These are phyloP conservation scores for Ceratocystis cacaofunesta DNA, from an alignment of 2,329 filamentous ascomycete species.

Conservation along the genomic window DNA sequence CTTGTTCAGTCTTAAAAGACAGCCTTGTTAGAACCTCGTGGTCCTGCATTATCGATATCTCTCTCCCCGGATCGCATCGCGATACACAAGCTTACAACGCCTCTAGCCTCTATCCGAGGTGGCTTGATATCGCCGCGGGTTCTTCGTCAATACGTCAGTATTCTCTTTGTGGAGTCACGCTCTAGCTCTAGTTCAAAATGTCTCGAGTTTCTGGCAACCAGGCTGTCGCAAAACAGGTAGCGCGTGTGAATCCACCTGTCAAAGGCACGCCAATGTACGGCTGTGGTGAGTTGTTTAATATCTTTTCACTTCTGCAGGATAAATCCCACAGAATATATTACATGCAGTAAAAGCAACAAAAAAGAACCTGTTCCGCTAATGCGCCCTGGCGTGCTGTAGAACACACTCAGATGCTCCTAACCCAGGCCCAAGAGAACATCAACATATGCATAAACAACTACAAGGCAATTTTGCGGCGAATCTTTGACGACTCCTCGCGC, in stretches of 20 bases:
- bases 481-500: constrained; percentile 48
- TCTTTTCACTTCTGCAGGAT: background rate
- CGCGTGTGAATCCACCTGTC: constrained; percentile 38
- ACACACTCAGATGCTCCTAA: constrained; percentile 55
- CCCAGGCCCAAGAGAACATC: constrained; percentile 45
- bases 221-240: constrained; percentile 8
- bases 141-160: background rate
- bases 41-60: background rate
- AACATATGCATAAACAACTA: constrained; percentile 58
- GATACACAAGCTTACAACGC: background rate
- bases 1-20: background rate
- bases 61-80: background rate
- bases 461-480: constrained; percentile 52
- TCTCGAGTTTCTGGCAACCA: constrained; percentile 13
- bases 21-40: background rate
- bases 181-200: background rate
- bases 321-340: background rate
- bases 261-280: constrained; percentile 47
- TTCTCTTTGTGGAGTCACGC: background rate
- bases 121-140: background rate
- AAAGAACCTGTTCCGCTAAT: constrained; percentile 21
- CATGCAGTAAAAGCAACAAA: background rate
- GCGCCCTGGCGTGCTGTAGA: constrained; percentile 32
- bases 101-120: background rate
- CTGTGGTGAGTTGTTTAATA: constrained; percentile 38